Conservation (phyloP, 2,329 filamentous ascomycete genomes). For the Sporothrix protearum region DNA sequence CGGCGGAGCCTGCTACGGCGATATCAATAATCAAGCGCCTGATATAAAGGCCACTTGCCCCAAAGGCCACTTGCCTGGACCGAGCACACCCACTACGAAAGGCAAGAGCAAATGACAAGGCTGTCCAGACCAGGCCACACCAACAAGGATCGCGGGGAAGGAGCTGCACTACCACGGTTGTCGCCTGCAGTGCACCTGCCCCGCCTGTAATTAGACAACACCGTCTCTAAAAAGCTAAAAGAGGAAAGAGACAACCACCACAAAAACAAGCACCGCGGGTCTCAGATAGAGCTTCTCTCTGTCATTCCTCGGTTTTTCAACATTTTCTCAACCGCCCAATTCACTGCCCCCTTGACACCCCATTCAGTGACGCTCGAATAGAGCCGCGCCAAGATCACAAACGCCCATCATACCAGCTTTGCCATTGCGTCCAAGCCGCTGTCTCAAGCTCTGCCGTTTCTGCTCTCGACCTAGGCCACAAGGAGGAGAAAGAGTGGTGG, state of each 20-base stretch:
- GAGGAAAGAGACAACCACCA: background rate
- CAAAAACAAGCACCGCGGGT: background rate
- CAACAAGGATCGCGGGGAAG: constrained; percentile 23
- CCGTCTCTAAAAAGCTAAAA: background rate
- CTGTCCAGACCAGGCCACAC: background rate
- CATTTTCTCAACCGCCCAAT: background rate
- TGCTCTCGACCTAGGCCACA: background rate
- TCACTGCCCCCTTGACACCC: background rate
- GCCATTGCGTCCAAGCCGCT: constrained; percentile 6
- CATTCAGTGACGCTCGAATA: background rate
- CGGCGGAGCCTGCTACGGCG: constrained; percentile 10
- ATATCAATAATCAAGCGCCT: constrained; percentile 17
- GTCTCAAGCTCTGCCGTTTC: background rate
- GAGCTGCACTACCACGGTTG: background rate
- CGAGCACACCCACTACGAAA: background rate
- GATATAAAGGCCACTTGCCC: background rate
- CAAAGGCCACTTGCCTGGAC: background rate
- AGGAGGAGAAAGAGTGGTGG: background rate
- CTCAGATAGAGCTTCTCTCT: background rate
- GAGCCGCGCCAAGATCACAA: constrained; percentile 12
- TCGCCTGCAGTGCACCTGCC: background rate
- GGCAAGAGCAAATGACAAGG: background rate
- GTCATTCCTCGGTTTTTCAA: no score
- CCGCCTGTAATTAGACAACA: background rate
- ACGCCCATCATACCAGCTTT: background rate